Base-by-base conservation (phyloP, 2,329 filamentous ascomycete genomes). In the Clonostachys rhizophaga region DNA sequence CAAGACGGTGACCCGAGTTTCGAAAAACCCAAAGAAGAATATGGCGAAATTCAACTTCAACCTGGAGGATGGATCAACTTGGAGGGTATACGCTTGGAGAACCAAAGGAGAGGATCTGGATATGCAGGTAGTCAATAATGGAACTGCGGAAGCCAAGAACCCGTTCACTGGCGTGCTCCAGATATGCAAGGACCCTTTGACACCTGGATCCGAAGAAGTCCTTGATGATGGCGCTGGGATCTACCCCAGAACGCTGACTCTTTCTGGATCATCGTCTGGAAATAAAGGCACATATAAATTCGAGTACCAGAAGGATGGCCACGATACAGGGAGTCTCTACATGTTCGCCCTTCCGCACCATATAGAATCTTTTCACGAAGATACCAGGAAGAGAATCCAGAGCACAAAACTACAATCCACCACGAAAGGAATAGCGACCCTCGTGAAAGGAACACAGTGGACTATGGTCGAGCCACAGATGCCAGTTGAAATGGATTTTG, bases 301-400 rank as follows among this genome's bases (percentile, higher is more conserved):
- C 48, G 68, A 69, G 0, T 97, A 88, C 70, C 67, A 71, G n/a
- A 92, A 89, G 58, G 76, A 72, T 1, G 92, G 91, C 6, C 72
- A 82, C 35, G 61, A 73, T 14, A 64, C 69, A 7, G 71, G 79
- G 14, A 78, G 72, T 50, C 71, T 96, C 18, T 73, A 94, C 52
- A 94, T 95, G 84, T 96, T 87, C 62, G 89, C 88, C 14, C 70
- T 99, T 43, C 90, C 91, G 18, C 94, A 97, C 63, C 94, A 97
- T 55, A 62, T 89, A 4, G 71, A 82, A 34, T 90, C 88, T 0
- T 91, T 97, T 50, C 81, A 89, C 53, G 55, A 64, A 1, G 65
- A 66, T 1, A 82, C 78, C 3, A 58, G 54, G 35, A 81, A 81
- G 9, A 69, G 68, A 11, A 68, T 72, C 20, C 70, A 72, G 8